Evolutionary conservation across 306 rosid species (phyloP), one percentile per base, ranked within the genome.

Genomic region (Cyclanthera cordifolia): DNA sequence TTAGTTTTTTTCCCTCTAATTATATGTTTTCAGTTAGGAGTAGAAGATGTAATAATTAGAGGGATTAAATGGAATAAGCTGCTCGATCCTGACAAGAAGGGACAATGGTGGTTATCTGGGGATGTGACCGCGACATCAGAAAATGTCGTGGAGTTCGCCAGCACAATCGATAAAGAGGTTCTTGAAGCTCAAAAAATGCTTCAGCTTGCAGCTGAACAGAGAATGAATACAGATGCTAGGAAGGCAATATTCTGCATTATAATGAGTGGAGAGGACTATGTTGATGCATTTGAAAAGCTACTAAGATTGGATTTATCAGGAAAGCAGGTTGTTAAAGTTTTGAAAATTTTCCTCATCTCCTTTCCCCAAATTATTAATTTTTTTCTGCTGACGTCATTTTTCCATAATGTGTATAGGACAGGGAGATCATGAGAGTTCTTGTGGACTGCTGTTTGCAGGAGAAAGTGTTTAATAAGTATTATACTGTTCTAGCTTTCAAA

Each of bases 261-360:
- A 67, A 93, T 93, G 98, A 86, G 90, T 34, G 96, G 95, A 27
- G 95, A 93, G 76, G 96, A 93, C 71, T 89, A 87, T 67, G 58
- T 87, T 74, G 98, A 93, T 82, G 90, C 98, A 64, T 89, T 89
- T 76, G 96, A 87, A 82, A 93, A 89, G 88, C 95, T 93, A 76
- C 71, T 89, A n/a, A 80, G 94, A 72, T 67, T 93, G 85, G 94
- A 93, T 79, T 82, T 93, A 37, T 86, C 81, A 0, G 96, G 98
- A 71, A 89, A 89, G 82, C 96, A 84, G 98, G 98, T 89, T 41
- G 39, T 69, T 57, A 8, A n/a, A 41, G 41, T 50, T 59, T 47
- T 52, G 17, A 16, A 41, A 39, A 19, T 59, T 39, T 47, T 8
- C 25, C 56, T 46, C 14, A 28, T 16, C 41, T 13, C 20, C 15